Evolutionary conservation across 805 yeast species (phyloP).

Genomic region (Lipomyces yamadae): DNA sequence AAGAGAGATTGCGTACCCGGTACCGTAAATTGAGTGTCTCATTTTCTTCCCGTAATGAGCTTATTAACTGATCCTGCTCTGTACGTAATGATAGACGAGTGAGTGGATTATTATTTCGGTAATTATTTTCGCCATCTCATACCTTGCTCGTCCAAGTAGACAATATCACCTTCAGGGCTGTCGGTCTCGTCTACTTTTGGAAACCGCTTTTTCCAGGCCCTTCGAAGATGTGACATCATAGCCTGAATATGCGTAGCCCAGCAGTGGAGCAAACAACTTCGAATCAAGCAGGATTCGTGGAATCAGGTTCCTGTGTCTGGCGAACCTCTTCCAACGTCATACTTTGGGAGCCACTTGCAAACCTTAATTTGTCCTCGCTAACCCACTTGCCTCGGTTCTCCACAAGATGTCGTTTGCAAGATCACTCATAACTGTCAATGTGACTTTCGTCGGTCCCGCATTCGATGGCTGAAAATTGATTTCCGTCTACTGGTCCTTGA

Average conservation of each 20-base stretch:
- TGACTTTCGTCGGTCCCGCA: not conserved
- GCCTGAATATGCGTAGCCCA: not conserved
- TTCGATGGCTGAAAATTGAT: not conserved
- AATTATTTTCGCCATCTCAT: not conserved
- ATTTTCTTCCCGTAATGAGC: conserved; percentile 25
- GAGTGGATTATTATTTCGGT: not conserved
- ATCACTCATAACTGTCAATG: not conserved
- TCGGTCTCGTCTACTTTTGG: conserved; percentile 21
- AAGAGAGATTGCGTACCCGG: conserved; percentile 18
- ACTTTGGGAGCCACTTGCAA: no score
- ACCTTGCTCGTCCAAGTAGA: conserved; percentile 37
- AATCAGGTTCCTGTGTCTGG: no score
- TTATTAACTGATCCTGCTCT: conserved; percentile 35
- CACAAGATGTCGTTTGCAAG: no score
- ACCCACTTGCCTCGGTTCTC: not conserved
- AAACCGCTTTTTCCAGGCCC: conserved; percentile 23
- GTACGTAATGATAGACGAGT: not conserved
- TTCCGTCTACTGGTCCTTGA: not conserved
- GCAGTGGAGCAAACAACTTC: not conserved
- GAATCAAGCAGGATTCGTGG: not conserved
- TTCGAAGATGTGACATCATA: conserved; percentile 24
- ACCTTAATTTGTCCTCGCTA: no score
- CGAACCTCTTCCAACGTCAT: no score
- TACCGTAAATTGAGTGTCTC: conserved; percentile 28
- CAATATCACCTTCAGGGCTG: conserved; percentile 22